A percentile compares a stretch with the other conserved stretches of the same genome.
phyloP scores from a whole-genome alignment of 2,329 filamentous ascomycete species.

The Fusarium illudens region DNA sequence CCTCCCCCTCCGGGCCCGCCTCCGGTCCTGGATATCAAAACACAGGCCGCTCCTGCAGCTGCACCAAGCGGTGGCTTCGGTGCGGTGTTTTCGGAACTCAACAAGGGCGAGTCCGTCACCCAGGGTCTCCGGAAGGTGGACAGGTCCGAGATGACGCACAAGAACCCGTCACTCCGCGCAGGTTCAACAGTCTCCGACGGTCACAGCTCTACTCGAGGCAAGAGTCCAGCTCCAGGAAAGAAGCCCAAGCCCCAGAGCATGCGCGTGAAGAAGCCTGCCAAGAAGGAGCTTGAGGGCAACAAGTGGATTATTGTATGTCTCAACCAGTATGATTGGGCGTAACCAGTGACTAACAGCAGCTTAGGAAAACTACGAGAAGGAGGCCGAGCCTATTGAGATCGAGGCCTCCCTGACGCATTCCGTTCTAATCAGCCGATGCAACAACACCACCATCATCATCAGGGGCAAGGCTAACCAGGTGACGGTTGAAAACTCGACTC shows the following conservation, averaged over 20 bases:
- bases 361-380: slow-evolving; percentile 90
- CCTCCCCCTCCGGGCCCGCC: slow-evolving; percentile 74
- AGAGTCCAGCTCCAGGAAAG: slow-evolving; percentile 88
- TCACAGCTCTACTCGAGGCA: slow-evolving; percentile 67
- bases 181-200: slow-evolving; percentile 73
- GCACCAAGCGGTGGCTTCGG: slow-evolving; percentile 75
- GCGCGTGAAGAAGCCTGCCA: slow-evolving; percentile 82
- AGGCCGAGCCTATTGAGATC: slow-evolving; percentile 76
- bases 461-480: slow-evolving; percentile 97
- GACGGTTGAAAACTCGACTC: slow-evolving; percentile 87
- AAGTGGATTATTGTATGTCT: slow-evolving; percentile 86
- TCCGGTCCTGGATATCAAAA: slow-evolving; percentile 69
- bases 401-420: slow-evolving; percentile 85
- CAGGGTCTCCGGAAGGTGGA: slow-evolving; percentile 92
- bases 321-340: not conserved
- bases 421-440: slow-evolving; percentile 90
- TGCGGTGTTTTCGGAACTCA: slow-evolving; percentile 91
- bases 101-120: slow-evolving; percentile 88
- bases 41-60: slow-evolving; percentile 44
- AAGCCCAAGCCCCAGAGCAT: slow-evolving; percentile 88
- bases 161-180: slow-evolving; percentile 88
- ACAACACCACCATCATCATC: slow-evolving; percentile 87
- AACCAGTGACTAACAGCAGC: slow-evolving; percentile 3
- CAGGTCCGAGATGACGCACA: slow-evolving; percentile 96
- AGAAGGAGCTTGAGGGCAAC: slow-evolving; percentile 82